Base-by-base conservation (phyloP, 2,329 filamentous ascomycete species). In the Aureobasidium sp. region DNA sequence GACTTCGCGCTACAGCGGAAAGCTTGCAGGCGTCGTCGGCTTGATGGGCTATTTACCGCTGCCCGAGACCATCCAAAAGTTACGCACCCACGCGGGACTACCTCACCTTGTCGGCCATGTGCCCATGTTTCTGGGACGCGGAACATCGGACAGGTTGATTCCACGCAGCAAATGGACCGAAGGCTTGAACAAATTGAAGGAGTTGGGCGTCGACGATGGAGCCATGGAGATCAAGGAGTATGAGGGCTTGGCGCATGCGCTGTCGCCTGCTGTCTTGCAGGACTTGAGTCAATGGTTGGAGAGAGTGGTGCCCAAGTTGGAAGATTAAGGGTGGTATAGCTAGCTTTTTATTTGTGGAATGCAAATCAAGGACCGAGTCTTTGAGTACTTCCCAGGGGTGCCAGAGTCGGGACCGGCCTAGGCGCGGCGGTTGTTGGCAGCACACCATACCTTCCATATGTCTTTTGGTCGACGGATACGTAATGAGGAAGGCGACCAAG, bases 401-500 rank as follows among this genome's bases (percentile, higher is more conserved):
- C 69, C 31, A 70, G 60, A 39, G 70, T 69, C 22, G 70, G 70
- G 17, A 45, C 37, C 17, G 61, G 34, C 63, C 62, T 42, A 57
- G 62, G 36, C 53, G 61, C 47, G 57, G 64, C 61, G 27, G 62
- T 67, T 29, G 69, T 72, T 2, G 92, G 93, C 62, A 97, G 78
- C 15, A 97, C 89, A 1, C 93, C 93, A 69, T 96, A 97, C 59
- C 93, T 83, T 8, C 93, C 93, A 70, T 93, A 96, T 6, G 90
- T 96, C 81, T 96, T 97, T 75, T 96, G 92, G 71, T 97, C 93
- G 17, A 97, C 87, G 62, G 90, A 95, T 52, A 97, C 88, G 70
- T 96, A 97, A 75, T 96, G 90, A 48, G 93, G 93, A 29, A 97
- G 77, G 63, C 91, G 82, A 22, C 86, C 89, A 25, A 96, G 80